Evolutionary conservation across 129 eudicot genomes (phyloP).

Genomic region (Chrysanthemum makinoi): DNA sequence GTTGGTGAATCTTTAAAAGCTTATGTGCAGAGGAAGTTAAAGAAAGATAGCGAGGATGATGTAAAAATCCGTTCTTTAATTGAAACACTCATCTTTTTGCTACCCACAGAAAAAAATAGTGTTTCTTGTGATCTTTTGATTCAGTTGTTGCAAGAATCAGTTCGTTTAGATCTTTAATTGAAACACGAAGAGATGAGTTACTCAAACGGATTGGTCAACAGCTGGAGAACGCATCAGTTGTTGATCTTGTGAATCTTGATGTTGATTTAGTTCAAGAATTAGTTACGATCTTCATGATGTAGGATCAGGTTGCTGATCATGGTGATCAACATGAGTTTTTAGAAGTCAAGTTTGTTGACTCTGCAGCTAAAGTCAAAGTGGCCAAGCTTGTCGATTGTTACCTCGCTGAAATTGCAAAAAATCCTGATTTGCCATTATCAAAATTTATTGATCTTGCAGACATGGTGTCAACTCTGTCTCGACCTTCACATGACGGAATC

Average conservation of each 20-base stretch:
- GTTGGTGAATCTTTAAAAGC: conserved; percentile 76
- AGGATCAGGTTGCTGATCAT: conserved; percentile 40
- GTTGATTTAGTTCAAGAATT: conserved; percentile 55
- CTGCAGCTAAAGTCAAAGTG: conserved; percentile 63
- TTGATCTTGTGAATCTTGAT: conserved; percentile 54
- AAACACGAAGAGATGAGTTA: conserved; percentile 39
- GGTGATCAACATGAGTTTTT: conserved; percentile 47
- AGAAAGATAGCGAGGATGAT: conserved; percentile 48
- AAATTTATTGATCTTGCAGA: conserved; percentile 69
- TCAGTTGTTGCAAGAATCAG: conserved; percentile 52
- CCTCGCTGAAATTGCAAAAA: conserved; percentile 72
- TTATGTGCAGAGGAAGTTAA: conserved; percentile 53
- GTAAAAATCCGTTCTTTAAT: conserved; percentile 46
- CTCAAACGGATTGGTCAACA: conserved; percentile 51
- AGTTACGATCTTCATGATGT: conserved; percentile 66
- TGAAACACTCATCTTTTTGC: conserved; percentile 44
- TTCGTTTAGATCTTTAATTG: conserved; percentile 44
- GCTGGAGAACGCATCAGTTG: conserved; percentile 61
- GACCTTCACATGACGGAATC: conserved; percentile 73
- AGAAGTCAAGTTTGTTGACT: conserved; percentile 47
- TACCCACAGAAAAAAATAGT: conserved; percentile 47
- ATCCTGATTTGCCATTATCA: conserved; percentile 53
- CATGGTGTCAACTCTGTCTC: conserved; percentile 55
- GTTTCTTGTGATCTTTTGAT: conserved; percentile 70
- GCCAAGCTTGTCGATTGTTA: conserved; percentile 75